Conservation (phyloP, 345 rosid species). For the Eucalyptus cladocalyx region DNA sequence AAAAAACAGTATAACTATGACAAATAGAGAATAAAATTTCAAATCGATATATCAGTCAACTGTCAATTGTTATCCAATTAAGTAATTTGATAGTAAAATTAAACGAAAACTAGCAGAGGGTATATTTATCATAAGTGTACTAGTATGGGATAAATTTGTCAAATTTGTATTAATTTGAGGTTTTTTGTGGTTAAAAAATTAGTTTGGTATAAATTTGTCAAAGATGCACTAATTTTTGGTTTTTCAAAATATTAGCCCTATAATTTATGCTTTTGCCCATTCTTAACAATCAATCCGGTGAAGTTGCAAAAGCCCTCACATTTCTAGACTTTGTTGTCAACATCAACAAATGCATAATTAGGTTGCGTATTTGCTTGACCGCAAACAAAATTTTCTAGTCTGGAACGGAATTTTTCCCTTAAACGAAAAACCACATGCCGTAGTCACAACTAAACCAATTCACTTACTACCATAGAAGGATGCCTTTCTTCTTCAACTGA, state of each 20-base stretch:
- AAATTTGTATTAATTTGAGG: too few relatives aligned
- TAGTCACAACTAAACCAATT: slow-evolving; percentile 78
- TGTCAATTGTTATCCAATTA: too few relatives aligned
- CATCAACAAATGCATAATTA: slow-evolving; percentile 27
- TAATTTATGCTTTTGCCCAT: too few relatives aligned
- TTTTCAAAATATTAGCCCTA: too few relatives aligned
- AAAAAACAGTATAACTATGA: too few relatives aligned
- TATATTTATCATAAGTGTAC: too few relatives aligned
- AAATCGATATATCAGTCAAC: fast-evolving
- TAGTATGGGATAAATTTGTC: too few relatives aligned
- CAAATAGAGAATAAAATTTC: too few relatives aligned
- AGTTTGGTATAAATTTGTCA: fast-evolving
- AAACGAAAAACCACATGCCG: slow-evolving; percentile 78
- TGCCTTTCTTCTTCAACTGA: slow-evolving; percentile 62
- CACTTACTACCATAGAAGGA: slow-evolving; percentile 60
- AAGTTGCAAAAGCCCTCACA: slow-evolving; percentile 16
- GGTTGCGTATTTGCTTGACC: slow-evolving; percentile 45
- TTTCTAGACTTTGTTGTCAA: slow-evolving; percentile 18
- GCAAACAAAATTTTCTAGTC: slow-evolving; percentile 50
- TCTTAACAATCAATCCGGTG: background rate
- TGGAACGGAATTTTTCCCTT: slow-evolving; percentile 83
- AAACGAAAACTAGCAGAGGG: too few relatives aligned
- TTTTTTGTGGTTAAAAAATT: too few relatives aligned
- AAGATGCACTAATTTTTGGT: fast-evolving
- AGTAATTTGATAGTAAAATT: too few relatives aligned